A percentile compares a stretch with the other conserved stretches of the same genome.
Evolutionary conservation across 805 yeast genomes (phyloP).

Genomic region (Nakazawaea wickerhamii): DNA sequence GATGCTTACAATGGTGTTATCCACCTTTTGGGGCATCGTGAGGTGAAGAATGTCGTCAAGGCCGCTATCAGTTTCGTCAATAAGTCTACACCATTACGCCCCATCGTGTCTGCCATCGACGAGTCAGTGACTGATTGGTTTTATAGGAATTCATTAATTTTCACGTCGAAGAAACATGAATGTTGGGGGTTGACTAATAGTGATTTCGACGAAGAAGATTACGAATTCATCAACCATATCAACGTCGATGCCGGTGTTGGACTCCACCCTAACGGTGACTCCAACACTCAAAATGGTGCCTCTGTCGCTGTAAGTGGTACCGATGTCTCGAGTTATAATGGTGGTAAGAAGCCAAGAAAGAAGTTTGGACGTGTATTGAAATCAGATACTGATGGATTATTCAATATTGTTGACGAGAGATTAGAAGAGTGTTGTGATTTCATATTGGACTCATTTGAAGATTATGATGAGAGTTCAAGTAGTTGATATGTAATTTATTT

Average conservation of each 20-base stretch:
- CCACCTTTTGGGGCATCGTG: conserved; percentile 82
- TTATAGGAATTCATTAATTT: conserved; percentile 76
- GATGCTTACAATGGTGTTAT: conserved; percentile 85
- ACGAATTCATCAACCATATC: conserved; percentile 15
- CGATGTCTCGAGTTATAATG: conserved; percentile 17
- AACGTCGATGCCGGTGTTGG: conserved; percentile 27
- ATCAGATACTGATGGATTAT: conserved; percentile 66
- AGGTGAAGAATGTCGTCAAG: conserved; percentile 53
- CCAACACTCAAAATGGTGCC: conserved; percentile 4
- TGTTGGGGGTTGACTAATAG: conserved; percentile 60
- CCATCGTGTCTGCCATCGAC: conserved; percentile 82
- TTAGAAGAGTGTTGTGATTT: conserved; percentile 85
- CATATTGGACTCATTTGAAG: conserved; percentile 73
- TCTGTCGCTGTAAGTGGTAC: conserved; percentile 23
- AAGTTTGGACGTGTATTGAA: conserved; percentile 87
- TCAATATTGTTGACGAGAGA: conserved; percentile 72
- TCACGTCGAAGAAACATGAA: conserved; percentile 67
- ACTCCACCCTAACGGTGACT: conserved; percentile 18
- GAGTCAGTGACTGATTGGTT: conserved; percentile 92
- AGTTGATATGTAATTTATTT: background rate
- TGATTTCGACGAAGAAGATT: conserved; percentile 18
- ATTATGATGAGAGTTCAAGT: conserved; percentile 39
- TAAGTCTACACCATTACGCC: conserved; percentile 58
- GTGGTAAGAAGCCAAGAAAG: conserved; percentile 71
- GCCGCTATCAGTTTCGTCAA: conserved; percentile 70